Percentiles rank a stretch among this genome's conserved stretches.
Evolutionary conservation across 805 yeast species (phyloP).

Genomic region (Schwanniomyces occidentalis): DNA sequence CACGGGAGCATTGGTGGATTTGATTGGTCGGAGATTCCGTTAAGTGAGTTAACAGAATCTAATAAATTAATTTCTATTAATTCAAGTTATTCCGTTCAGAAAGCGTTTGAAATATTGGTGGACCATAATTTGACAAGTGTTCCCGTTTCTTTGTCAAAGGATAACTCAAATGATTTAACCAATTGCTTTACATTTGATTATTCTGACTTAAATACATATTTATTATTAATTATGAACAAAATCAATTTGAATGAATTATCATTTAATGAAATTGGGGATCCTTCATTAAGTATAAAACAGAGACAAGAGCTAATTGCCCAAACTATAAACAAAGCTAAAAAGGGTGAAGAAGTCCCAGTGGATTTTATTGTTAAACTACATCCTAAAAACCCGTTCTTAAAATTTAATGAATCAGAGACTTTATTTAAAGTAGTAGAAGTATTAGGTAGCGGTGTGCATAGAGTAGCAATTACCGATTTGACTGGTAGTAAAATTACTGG

Average conservation of each 20-base stretch:
- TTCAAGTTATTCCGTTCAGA: constrained; percentile 72
- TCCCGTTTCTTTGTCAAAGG: constrained; percentile 60
- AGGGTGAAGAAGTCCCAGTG: constrained; percentile 90
- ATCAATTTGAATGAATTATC: constrained; percentile 40
- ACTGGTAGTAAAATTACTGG: constrained; percentile 62
- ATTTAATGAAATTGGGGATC: constrained; percentile 26
- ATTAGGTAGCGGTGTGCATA: constrained; percentile 92
- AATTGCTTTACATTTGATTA: constrained; percentile 88
- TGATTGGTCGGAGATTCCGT: constrained; percentile 74
- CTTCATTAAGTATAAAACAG: constrained; percentile 24
- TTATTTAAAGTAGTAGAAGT: constrained; percentile 78
- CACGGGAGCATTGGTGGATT: constrained; percentile 11
- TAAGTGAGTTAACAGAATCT: constrained; percentile 73
- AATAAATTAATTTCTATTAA: constrained; percentile 74
- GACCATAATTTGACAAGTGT: constrained; percentile 77
- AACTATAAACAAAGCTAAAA: constrained; percentile 63
- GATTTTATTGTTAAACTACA: constrained; percentile 81
- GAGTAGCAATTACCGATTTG: constrained; percentile 73
- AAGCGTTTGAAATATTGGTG: constrained; percentile 79
- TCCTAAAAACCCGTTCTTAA: constrained; percentile 85
- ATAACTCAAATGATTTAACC: constrained; percentile 49
- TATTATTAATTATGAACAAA: constrained; percentile 81
- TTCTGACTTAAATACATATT: constrained; percentile 83
- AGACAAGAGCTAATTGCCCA: constrained; percentile 41
- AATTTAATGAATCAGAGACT: constrained; percentile 67